phyloP scores from a whole-genome alignment of 2,329 filamentous ascomycete species.

The Aurifilum marmelostoma region DNA sequence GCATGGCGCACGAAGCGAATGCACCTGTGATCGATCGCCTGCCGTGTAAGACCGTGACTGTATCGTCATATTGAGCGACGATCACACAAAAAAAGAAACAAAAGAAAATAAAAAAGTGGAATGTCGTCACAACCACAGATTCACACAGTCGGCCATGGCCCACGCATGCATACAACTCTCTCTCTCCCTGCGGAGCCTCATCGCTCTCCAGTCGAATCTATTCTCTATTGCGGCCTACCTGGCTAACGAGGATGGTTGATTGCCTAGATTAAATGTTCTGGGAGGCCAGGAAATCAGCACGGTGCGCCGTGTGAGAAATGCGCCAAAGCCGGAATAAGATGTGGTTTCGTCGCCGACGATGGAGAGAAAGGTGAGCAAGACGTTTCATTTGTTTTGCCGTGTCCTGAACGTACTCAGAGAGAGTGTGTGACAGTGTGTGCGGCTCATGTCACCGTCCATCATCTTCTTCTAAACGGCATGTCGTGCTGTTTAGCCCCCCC shows the following conservation, averaged over 20 bases:
- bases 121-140: background rate
- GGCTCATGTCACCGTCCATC: background rate
- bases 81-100: background rate
- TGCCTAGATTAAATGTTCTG: slow-evolving; percentile 47
- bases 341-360: slow-evolving; percentile 37
- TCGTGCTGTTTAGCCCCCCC: background rate
- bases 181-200: too few relatives aligned
- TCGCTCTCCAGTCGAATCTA: too few relatives aligned
- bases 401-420: background rate
- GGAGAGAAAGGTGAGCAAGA: slow-evolving; percentile 23
- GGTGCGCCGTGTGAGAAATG: slow-evolving; percentile 45
- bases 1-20: background rate
- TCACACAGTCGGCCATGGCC: background rate
- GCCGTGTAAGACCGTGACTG: background rate
- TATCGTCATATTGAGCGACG: too few relatives aligned
- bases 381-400: background rate
- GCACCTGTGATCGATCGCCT: background rate
- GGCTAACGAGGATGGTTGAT: slow-evolving; percentile 2
- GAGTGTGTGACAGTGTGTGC: background rate
- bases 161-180: background rate
- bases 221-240: background rate
- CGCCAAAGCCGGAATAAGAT: slow-evolving; percentile 41
- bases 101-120: background rate
- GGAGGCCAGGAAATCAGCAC: slow-evolving; percentile 36
- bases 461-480: background rate